Evolutionary conservation across 2,329 filamentous ascomycete genomes (phyloP).

Genomic region (Zymoseptoria pseudotritici): DNA sequence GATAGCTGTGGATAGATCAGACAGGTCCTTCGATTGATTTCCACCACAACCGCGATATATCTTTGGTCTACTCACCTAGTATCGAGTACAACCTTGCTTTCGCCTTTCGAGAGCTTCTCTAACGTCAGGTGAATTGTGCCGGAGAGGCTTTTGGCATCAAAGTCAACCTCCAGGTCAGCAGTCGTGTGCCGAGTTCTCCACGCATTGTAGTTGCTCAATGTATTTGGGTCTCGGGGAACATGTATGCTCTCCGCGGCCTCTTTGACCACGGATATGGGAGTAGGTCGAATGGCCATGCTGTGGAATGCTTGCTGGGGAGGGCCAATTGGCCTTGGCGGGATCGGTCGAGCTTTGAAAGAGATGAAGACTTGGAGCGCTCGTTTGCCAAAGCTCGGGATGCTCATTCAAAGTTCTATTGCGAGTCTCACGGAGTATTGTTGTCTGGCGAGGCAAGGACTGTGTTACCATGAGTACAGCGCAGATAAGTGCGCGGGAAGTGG

Average conservation of each 20-base stretch:
- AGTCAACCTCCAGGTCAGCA: conserved; percentile 75
- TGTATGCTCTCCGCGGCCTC: conserved; percentile 28
- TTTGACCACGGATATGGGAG: conserved; percentile 18
- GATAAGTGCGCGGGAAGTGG: not conserved
- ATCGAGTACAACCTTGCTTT: conserved; percentile 73
- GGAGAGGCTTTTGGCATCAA: conserved; percentile 66
- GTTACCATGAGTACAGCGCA: not conserved
- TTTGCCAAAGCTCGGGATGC: conserved; percentile 4
- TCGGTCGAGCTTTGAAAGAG: conserved; percentile 2
- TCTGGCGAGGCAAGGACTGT: not conserved
- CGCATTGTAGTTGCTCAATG: conserved; percentile 81
- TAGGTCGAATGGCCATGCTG: conserved; percentile 23
- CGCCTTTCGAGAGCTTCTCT: conserved; percentile 65
- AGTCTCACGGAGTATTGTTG: not conserved
- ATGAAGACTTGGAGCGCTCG: conserved; percentile 1
- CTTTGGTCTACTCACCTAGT: conserved; percentile 46
- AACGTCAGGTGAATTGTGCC: conserved; percentile 72
- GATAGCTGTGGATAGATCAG: conserved; percentile 42
- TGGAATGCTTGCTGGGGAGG: not conserved
- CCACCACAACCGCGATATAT: not conserved
- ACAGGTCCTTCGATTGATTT: not conserved
- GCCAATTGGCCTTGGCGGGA: not conserved
- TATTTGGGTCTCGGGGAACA: conserved; percentile 64
- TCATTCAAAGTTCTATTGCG: conserved; percentile 7
- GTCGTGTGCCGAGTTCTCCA: conserved; percentile 80